Conservation (phyloP, 2,329 filamentous ascomycete genomes). For the Fusarium decemcellulare region DNA sequence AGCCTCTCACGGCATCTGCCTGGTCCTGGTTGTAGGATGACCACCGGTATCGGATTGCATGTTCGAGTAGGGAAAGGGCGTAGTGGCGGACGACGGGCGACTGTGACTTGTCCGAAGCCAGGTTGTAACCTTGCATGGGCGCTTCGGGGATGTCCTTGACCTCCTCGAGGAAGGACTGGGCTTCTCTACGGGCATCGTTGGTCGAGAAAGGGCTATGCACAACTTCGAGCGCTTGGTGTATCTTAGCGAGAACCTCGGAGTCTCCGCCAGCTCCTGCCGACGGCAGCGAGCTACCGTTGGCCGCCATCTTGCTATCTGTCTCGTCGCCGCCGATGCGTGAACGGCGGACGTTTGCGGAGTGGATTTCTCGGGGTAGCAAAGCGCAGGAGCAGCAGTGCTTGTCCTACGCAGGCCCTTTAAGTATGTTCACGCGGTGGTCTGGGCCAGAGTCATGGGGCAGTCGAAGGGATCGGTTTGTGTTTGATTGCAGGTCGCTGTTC, state of each 20-base stretch:
- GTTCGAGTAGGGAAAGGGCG: slow-evolving; percentile 91
- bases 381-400: slow-evolving; percentile 33
- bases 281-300: slow-evolving; percentile 53
- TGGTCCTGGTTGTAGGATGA: slow-evolving; percentile 79
- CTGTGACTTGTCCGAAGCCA: slow-evolving; percentile 83
- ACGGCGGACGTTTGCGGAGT: slow-evolving; percentile 25
- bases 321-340: slow-evolving; percentile 18
- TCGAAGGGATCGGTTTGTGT: background rate
- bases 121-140: slow-evolving; percentile 85
- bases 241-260: slow-evolving; percentile 71
- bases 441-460: slow-evolving; percentile 38
- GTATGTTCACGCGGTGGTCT: slow-evolving; percentile 27
- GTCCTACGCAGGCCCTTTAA: slow-evolving; percentile 39
- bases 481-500: slow-evolving; percentile 22
- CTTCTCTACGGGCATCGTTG: slow-evolving; percentile 86
- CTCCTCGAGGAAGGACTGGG: slow-evolving; percentile 87
- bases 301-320: slow-evolving; percentile 49
- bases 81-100: slow-evolving; percentile 91
- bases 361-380: slow-evolving; percentile 25
- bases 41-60: slow-evolving; percentile 90
- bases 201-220: slow-evolving; percentile 87
- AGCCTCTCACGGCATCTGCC: slow-evolving; percentile 76
- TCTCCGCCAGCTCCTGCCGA: slow-evolving; percentile 55
- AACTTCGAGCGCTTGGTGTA: slow-evolving; percentile 87
- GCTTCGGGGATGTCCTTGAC: slow-evolving; percentile 86